Evolutionary conservation across 306 rosid species (phyloP).

Genomic region (Inga laurina): DNA sequence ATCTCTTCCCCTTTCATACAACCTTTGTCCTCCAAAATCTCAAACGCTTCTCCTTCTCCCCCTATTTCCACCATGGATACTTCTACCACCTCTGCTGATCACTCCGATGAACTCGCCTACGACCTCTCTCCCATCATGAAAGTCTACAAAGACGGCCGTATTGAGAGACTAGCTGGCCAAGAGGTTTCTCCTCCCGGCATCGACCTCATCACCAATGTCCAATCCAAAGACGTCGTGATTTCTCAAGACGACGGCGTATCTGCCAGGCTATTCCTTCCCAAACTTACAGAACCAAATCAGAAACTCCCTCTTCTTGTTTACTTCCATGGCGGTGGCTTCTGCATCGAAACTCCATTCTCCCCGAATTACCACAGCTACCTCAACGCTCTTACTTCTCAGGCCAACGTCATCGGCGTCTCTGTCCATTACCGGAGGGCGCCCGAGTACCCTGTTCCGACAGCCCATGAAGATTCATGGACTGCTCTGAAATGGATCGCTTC

Average conservation of each 20-base stretch:
- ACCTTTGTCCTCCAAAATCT: too few relatives aligned
- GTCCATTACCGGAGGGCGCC: slow-evolving; percentile 73
- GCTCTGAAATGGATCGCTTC: slow-evolving; percentile 67
- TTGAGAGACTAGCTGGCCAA: slow-evolving; percentile 43
- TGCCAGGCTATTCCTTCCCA: slow-evolving; percentile 62
- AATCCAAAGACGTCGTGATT: slow-evolving; percentile 64
- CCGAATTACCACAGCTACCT: slow-evolving; percentile 52
- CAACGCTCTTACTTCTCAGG: slow-evolving; percentile 39
- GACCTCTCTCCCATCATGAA: slow-evolving; percentile 59
- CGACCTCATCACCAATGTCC: slow-evolving; percentile 53
- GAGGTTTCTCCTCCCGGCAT: slow-evolving; percentile 46
- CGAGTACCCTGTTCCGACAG: slow-evolving; percentile 65
- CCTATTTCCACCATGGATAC: slow-evolving; percentile 36
- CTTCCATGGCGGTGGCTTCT: slow-evolving; percentile 77
- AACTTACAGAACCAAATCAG: slow-evolving; percentile 15
- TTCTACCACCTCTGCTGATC: not conserved
- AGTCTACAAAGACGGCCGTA: slow-evolving; percentile 65
- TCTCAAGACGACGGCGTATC: slow-evolving; percentile 53
- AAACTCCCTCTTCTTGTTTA: slow-evolving; percentile 71
- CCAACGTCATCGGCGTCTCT: slow-evolving; percentile 58
- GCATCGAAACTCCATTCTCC: slow-evolving; percentile 62
- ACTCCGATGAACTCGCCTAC: slow-evolving; percentile 21
- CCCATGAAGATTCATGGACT: slow-evolving; percentile 67
- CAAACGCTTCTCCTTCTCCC: not conserved
- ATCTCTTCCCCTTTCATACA: too few relatives aligned